Evolutionary conservation across 352 stramenopile species (phyloP).

Genomic region (Phytopythium ostracodes): DNA sequence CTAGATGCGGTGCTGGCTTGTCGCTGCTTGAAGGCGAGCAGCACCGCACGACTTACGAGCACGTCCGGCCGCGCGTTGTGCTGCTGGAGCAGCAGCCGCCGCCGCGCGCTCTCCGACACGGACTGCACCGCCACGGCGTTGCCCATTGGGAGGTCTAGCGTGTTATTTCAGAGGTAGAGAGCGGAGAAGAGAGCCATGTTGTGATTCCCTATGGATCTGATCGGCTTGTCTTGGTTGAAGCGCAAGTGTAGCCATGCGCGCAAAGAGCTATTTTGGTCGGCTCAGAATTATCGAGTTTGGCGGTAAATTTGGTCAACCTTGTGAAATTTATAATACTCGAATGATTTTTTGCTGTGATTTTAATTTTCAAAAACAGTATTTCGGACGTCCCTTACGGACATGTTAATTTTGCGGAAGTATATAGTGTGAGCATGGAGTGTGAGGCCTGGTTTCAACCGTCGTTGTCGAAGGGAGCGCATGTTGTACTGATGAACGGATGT

Average conservation of each 20-base stretch:
- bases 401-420: conserved; percentile 13
- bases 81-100: conserved; percentile 29
- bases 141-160: conserved; percentile 22
- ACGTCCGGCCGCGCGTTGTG: conserved; percentile 23
- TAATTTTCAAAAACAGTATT: not conserved
- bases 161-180: no score
- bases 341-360: no score
- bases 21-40: conserved; percentile 23
- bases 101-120: conserved; percentile 27
- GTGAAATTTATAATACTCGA: no score
- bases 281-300: not conserved
- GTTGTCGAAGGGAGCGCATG: conserved; percentile 69
- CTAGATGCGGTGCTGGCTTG: conserved; percentile 5
- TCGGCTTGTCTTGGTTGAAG: not conserved
- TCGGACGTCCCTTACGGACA: conserved; percentile 34
- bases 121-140: conserved; percentile 29
- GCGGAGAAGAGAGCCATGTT: no score
- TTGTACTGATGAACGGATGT: conserved; percentile 65
- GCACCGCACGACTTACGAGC: conserved; percentile 22
- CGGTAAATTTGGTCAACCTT: not conserved
- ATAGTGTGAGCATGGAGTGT: not conserved
- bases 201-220: not conserved
- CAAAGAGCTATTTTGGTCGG: not conserved
- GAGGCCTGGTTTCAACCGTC: conserved; percentile 25
- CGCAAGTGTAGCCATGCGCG: not conserved